A percentile compares a stretch with the other conserved stretches of the same genome.
Conservation (phyloP, 345 rosid genomes). For the Balakata baccata region DNA sequence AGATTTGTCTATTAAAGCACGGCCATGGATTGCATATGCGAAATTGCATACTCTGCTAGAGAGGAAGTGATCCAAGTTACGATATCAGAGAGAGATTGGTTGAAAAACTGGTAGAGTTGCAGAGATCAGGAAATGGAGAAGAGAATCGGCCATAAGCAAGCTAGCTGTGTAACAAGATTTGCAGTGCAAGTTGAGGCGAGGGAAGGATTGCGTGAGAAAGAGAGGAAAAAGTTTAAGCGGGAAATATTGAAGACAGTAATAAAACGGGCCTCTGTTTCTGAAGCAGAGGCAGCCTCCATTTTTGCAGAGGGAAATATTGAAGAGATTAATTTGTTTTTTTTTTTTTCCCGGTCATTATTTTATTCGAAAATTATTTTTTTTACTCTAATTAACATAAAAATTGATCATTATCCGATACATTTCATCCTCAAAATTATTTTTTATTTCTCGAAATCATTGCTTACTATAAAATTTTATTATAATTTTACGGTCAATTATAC, state of each 20-base stretch:
- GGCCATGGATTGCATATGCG: slow-evolving; percentile 40
- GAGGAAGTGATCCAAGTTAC: slow-evolving; percentile 48
- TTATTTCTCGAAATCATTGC: no score
- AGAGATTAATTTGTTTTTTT: no score
- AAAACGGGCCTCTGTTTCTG: slow-evolving; percentile 40
- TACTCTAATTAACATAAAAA: no score
- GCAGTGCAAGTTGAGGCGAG: slow-evolving; percentile 54
- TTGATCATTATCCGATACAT: no score
- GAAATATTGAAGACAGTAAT: slow-evolving; percentile 44
- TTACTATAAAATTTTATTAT: no score
- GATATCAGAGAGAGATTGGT: slow-evolving; percentile 39
- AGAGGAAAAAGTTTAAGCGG: slow-evolving; percentile 38
- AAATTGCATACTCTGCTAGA: slow-evolving; percentile 47
- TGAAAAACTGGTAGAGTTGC: slow-evolving; percentile 43
- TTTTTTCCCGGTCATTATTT: no score
- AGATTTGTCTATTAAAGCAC: slow-evolving; percentile 22
- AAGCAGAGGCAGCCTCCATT: slow-evolving; percentile 43
- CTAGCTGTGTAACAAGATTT: slow-evolving; percentile 41
- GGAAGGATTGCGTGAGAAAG: slow-evolving; percentile 39
- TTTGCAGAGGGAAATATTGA: no score
- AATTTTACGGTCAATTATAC: no score
- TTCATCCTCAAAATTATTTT: no score
- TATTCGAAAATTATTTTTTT: no score
- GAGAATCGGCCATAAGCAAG: slow-evolving; percentile 18
- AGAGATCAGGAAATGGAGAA: slow-evolving; percentile 27